Base-by-base conservation (phyloP, 2,329 filamentous ascomycete species). In the Emericellopsis atlantica region DNA sequence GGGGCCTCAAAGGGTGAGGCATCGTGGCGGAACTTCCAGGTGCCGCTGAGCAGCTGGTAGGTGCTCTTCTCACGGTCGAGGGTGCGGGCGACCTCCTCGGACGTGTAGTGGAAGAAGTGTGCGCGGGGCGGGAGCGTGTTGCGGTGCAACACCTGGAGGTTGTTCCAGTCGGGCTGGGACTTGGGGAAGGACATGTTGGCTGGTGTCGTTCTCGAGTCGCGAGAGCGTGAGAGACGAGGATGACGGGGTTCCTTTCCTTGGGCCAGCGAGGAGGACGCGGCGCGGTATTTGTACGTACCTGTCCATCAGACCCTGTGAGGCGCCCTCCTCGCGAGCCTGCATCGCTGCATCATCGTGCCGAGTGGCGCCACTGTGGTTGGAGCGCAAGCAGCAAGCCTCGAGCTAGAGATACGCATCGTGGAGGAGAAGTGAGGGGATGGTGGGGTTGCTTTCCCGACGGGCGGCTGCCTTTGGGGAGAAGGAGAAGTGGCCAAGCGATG, bases 61-160 rank as follows among this genome's bases (percentile, higher is more conserved):
- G 54, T 57, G 23, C 63, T 53, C 37, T 58, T 58, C 5, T 51
- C 41, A 9, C 54, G 43, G 44, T 67, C 54, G 41, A 61, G 58
- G 11, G 56, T 52, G 24, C 77, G 53, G 9, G 74, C 74, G 51
- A 72, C 64, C 2, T 61, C 48, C 31, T 65, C 60, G 11, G 58
- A 64, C 23, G 57, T 50, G 48, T 74, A 78, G 37, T 69, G 56
- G 52, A 70, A 67, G 54, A 79, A 79, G 48, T 72, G 64, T 15
- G 72, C 62, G 31, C 74, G 66, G 3, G 72, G 68, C 32, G 69
- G 63, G 8, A 79, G 58, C 0, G 70, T 76, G 47, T 74, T 74
- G 45, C 61, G 66, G 51, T 79, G 75, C 18, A 79, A 58, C 26
- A 79, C 59, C 4, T 61, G 50, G 39, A 77, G 64, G 49, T 79